Evolutionary conservation across 169 alveolate genomes (phyloP).

Genomic region (Plasmodium knowlesi): DNA sequence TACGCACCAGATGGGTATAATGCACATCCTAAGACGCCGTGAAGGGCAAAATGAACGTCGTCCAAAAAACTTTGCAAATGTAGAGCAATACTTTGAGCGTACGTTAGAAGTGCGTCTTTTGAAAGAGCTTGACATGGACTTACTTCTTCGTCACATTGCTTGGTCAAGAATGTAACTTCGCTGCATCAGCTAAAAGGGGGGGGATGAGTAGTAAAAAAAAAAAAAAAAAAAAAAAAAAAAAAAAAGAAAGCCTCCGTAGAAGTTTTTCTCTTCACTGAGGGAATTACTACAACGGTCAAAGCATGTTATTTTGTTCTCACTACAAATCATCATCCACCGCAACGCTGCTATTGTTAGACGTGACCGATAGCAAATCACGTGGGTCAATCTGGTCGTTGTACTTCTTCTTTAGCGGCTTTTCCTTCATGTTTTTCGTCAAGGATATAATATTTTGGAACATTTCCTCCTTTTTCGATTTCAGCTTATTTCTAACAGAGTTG

Average conservation of each 20-base stretch:
- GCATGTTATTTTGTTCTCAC: background rate
- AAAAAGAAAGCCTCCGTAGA: background rate
- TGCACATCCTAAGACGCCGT: background rate
- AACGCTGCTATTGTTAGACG: constrained; percentile 50
- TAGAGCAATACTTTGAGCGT: background rate
- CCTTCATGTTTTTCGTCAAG: constrained; percentile 66
- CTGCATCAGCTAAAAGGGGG: background rate
- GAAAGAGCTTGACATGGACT: background rate
- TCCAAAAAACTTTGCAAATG: background rate
- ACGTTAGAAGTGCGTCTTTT: background rate
- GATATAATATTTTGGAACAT: constrained; percentile 58
- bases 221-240: background rate
- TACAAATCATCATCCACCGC: background rate
- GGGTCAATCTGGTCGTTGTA: constrained; percentile 41
- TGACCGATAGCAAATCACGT: constrained; percentile 32
- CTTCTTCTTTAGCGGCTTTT: constrained; percentile 47
- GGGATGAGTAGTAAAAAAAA: background rate
- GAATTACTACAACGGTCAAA: background rate
- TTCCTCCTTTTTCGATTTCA: constrained; percentile 48
- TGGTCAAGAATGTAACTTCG: background rate
- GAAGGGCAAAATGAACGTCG: background rate
- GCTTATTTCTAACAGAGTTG: constrained; percentile 34
- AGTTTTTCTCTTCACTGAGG: background rate
- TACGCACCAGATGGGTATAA: background rate
- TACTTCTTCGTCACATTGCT: background rate